Conservation (phyloP, 2,329 filamentous ascomycete species). For the Dothistroma septosporum region DNA sequence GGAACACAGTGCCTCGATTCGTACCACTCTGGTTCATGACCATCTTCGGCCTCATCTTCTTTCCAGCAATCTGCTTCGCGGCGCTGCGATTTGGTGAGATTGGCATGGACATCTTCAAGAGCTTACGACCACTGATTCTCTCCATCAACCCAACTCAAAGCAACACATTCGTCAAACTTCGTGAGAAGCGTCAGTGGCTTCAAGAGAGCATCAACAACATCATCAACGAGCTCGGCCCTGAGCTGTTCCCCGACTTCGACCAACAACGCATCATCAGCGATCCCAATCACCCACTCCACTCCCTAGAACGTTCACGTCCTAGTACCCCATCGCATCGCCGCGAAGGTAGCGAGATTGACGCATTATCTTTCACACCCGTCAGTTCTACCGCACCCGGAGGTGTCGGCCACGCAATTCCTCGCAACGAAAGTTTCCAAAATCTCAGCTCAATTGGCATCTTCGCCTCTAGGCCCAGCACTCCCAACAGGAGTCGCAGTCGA, state of each 20-base stretch:
- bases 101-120: constrained; percentile 99
- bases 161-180: constrained; percentile 77
- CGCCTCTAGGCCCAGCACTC: constrained; percentile 78
- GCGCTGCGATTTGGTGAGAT: constrained; percentile 92
- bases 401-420: constrained; percentile 49
- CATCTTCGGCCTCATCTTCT: constrained; percentile 70
- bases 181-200: constrained; percentile 66
- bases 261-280: constrained; percentile 65
- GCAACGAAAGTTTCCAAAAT: constrained; percentile 92
- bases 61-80: constrained; percentile 85
- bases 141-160: constrained; percentile 79
- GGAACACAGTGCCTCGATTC: constrained; percentile 75
- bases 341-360: constrained; percentile 25
- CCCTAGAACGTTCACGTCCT: constrained; percentile 26
- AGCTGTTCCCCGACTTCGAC: constrained; percentile 96
- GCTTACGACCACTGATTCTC: constrained; percentile 77
- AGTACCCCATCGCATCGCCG: constrained; percentile 26
- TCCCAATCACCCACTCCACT: constrained; percentile 35
- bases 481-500: constrained; percentile 66
- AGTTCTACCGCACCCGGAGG: constrained; percentile 18
- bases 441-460: constrained; percentile 85
- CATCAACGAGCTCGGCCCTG: constrained; percentile 91
- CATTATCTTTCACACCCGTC: constrained; percentile 27
- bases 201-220: constrained; percentile 80
- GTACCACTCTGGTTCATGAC: constrained; percentile 76